Base-by-base conservation (phyloP, 78 protist genomes). In the Dictyostelium brefeldianum region DNA sequence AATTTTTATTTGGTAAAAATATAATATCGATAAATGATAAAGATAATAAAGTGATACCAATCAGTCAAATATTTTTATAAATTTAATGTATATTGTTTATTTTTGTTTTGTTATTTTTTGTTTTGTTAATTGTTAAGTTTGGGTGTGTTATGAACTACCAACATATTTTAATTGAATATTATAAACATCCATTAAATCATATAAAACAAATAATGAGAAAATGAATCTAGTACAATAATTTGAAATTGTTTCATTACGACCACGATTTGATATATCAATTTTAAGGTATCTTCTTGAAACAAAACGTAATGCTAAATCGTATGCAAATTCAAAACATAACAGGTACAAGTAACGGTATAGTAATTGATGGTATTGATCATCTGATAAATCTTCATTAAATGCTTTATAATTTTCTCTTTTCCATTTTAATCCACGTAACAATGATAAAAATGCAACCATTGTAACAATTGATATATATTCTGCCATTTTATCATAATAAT, bases 401-500 rank as follows among this genome's bases (percentile, higher is more conserved):
- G 81, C n/a, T 6, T 75, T 43, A 17, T 54, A 18, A 22, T 74
- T n/a, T 31, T 36, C 50, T 15, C 10, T 70, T 62, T 85, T 85
- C 62, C 67, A 85, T 9, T 85, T 29, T 9, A 85, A 67, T 36
- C 62, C 80, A 46, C 92, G 48, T n/a, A 85, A 25, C 41, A 85
- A 11, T 50, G 83, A 56, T 29, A 85, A 31, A 59, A 85, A 85
- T 46, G 80, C 75, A 14, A 78, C 92, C 83, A 75, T 85, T 4
- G 92, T 85, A 12, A 48, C 46, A 56, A 85, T 85, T 8, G 83
- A 74, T 14, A 75, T 57, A 46, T 85, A 85, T 57, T 85, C 92
- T 3, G 92, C 92, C 81, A 85, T 85, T 81, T 85, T 85, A 57
- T 85, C 92, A 46, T 85, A 85, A 79, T 85, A 85, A 36, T 85